These are phyloP conservation scores for Trypanosoma conorhini DNA, from an alignment of 208 protist genomes.

Conservation along the genomic window DNA sequence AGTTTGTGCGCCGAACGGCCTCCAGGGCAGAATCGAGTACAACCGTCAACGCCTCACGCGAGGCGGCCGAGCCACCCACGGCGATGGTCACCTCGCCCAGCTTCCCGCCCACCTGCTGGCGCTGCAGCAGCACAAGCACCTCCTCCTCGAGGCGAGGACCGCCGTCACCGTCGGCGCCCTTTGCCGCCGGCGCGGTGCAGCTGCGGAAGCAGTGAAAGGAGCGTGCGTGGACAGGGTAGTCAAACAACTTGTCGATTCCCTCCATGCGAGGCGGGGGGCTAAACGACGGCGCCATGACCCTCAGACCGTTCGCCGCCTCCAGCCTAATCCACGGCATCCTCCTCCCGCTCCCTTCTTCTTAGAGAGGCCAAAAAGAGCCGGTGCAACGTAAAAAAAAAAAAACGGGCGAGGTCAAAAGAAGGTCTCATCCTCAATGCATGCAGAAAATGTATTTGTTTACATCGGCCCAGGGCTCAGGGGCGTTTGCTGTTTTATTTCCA, in stretches of 20 bases:
- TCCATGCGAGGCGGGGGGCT: conserved; percentile 40
- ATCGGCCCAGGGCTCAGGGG: not conserved
- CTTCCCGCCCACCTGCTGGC: conserved; percentile 47
- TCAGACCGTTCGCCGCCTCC: conserved; percentile 40
- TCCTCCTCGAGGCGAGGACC: conserved; percentile 15
- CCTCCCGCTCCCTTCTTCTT: not conserved
- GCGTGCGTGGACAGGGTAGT: conserved; percentile 28
- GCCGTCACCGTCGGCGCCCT: not conserved
- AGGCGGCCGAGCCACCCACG: conserved; percentile 28
- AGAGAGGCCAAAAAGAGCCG: not conserved
- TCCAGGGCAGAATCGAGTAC: conserved; percentile 39
- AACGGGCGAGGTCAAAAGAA: not conserved
- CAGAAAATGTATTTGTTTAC: no score
- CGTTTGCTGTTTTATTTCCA: not conserved
- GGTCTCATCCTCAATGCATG: no score
- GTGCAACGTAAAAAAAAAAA: not conserved
- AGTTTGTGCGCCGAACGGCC: conserved; percentile 36
- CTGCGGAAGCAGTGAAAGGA: conserved; percentile 37
- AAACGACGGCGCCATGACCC: conserved; percentile 63
- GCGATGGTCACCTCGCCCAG: conserved; percentile 58
- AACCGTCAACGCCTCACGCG: conserved; percentile 15
- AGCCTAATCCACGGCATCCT: conserved; percentile 73
- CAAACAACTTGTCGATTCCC: conserved; percentile 55
- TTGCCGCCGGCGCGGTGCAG: not conserved
- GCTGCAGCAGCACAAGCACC: conserved; percentile 46